A percentile compares a stretch with the other conserved stretches of the same genome.
These are phyloP conservation scores for Sarocladiaceae sp. DNA, from an alignment of 2,329 filamentous ascomycete species.

Conservation along the genomic window DNA sequence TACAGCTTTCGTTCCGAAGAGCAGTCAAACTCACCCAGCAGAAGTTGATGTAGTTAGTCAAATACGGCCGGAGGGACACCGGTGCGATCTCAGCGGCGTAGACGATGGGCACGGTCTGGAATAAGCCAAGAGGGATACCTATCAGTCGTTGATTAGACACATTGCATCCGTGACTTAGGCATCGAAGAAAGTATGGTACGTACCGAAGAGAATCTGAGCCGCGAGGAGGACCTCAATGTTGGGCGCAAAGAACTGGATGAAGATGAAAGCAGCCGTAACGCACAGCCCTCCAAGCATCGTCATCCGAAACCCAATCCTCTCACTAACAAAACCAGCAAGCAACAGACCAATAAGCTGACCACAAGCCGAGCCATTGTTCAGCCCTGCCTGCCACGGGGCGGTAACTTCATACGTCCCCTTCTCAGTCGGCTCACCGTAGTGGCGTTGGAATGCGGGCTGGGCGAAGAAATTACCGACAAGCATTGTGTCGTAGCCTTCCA, in stretches of 20 bases:
- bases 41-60: constrained; percentile 13
- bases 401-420: constrained; percentile 29
- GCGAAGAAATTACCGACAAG: constrained; percentile 7
- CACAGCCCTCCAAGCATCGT: constrained; percentile 30
- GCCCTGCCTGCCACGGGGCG: constrained; percentile 37
- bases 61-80: constrained; percentile 13
- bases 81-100: constrained; percentile 14
- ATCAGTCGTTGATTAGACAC: no score
- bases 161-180: no score
- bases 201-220: constrained; percentile 27
- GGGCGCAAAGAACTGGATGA: constrained; percentile 28
- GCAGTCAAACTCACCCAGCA: constrained; percentile 7
- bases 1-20: not conserved
- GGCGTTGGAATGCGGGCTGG: constrained; percentile 22
- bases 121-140: constrained; percentile 11
- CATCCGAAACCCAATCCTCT: constrained; percentile 29
- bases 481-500: constrained; percentile 12
- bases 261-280: constrained; percentile 29
- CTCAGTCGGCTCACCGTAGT: constrained; percentile 19
- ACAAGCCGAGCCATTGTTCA: constrained; percentile 32
- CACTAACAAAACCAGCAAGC: constrained; percentile 33
- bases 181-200: no score
- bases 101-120: constrained; percentile 14
- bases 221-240: constrained; percentile 19
- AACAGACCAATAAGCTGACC: constrained; percentile 38